These are phyloP conservation scores for Tolypocladium tundrense DNA, from an alignment of 2,329 filamentous ascomycete genomes.

Conservation along the genomic window DNA sequence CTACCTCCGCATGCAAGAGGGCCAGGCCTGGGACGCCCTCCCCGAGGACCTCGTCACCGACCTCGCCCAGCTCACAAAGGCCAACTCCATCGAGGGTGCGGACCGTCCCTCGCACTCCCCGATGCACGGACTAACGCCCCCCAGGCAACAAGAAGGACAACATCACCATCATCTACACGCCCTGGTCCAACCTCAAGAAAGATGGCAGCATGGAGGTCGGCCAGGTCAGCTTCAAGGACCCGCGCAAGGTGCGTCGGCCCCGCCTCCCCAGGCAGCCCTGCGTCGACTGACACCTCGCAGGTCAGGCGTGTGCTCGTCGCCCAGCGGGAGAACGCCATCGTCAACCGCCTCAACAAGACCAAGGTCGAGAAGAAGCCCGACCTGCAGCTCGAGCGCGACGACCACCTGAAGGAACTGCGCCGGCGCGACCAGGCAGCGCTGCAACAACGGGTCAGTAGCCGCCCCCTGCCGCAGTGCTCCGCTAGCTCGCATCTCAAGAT, in stretches of 20 bases:
- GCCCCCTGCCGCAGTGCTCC: background rate
- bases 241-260: conserved; percentile 46
- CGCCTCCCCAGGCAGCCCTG: background rate
- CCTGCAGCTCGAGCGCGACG: conserved; percentile 71
- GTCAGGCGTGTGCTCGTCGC: conserved; percentile 75
- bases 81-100: conserved; percentile 90
- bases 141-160: conserved; percentile 97
- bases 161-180: conserved; percentile 91
- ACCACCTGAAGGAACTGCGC: conserved; percentile 59
- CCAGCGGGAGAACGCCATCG: conserved; percentile 74
- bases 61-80: conserved; percentile 95
- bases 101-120: background rate
- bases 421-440: conserved; percentile 56
- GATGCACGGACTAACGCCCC: background rate
- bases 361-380: conserved; percentile 82
- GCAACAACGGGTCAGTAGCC: conserved; percentile 46
- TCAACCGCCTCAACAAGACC: conserved; percentile 98
- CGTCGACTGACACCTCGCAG: conserved; percentile 17
- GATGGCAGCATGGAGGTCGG: conserved; percentile 92
- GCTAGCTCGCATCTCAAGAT: conserved; percentile 1
- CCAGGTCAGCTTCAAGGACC: conserved; percentile 90
- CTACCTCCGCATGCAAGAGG: conserved; percentile 75
- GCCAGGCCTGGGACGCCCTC: conserved; percentile 75
- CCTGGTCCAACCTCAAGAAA: conserved; percentile 93
- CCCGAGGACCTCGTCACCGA: conserved; percentile 66